phyloP scores from a whole-genome alignment of 129 eudicot species.

The sunflower (Helianthus annuus) region HanXRQr2.0-SUNRISE NC_035446.2:102180483-102180982 shows the following conservation, averaged over 20 bases:
- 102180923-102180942: background rate
- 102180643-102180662: conserved; percentile 41
- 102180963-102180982: background rate
- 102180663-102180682: conserved; percentile 73
- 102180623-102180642: conserved; percentile 55
- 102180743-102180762: conserved; percentile 53
- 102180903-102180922: background rate
- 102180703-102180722: conserved; percentile 39
- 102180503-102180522: conserved; percentile 66
- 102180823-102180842: conserved; percentile 12
- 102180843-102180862: background rate
- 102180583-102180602: conserved; percentile 66
- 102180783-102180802: background rate
- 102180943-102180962: background rate
- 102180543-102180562: conserved; percentile 71
- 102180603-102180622: conserved; percentile 71
- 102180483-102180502: conserved; percentile 79
- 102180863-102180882: background rate
- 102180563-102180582: conserved; percentile 73
- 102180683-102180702: conserved; percentile 76
- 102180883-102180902: background rate
- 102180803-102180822: conserved; percentile 6
- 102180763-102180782: conserved; percentile 10
- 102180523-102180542: conserved; percentile 63
- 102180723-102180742: conserved; percentile 61